A percentile compares a stretch with the other conserved stretches of the same genome.
Conservation (phyloP, 2,329 filamentous ascomycete genomes). For the Trichoderma afroharzianum region DNA sequence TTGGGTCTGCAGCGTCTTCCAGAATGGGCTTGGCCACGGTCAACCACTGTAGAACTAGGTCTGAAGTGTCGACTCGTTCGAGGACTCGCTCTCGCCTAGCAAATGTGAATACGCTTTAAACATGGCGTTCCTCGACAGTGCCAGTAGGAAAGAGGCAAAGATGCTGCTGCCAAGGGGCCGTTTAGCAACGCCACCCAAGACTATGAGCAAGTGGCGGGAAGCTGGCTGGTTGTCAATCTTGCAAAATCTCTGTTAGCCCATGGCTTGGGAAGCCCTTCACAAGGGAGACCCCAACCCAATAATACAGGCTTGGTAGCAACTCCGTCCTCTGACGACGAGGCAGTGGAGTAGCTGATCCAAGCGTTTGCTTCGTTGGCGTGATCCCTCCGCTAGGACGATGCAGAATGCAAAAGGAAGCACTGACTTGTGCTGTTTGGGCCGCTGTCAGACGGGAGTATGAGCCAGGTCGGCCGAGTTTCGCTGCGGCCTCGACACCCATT, state of each 20-base stretch:
- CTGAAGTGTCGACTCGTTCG: background rate
- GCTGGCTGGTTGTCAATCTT: background rate
- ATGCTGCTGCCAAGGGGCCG: background rate
- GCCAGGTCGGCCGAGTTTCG: background rate
- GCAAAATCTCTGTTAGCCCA: background rate
- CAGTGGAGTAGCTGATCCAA: background rate
- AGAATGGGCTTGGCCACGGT: background rate
- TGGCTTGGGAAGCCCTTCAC: background rate
- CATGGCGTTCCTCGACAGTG: background rate
- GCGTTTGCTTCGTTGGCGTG: background rate
- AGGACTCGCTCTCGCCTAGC: background rate
- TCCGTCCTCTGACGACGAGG: background rate
- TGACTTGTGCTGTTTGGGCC: background rate
- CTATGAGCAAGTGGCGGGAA: background rate
- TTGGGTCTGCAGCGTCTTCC: constrained; percentile 9
- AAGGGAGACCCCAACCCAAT: background rate
- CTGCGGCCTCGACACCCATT: background rate
- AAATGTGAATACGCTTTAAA: background rate
- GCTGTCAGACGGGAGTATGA: background rate
- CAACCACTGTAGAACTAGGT: background rate
- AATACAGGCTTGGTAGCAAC: background rate
- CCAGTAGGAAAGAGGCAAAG: background rate
- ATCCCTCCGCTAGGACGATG: background rate
- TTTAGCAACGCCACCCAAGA: background rate
- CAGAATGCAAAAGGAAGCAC: background rate